Conservation (phyloP, 1,284 basidiomycete species). For the Trametes hirsuta region DNA sequence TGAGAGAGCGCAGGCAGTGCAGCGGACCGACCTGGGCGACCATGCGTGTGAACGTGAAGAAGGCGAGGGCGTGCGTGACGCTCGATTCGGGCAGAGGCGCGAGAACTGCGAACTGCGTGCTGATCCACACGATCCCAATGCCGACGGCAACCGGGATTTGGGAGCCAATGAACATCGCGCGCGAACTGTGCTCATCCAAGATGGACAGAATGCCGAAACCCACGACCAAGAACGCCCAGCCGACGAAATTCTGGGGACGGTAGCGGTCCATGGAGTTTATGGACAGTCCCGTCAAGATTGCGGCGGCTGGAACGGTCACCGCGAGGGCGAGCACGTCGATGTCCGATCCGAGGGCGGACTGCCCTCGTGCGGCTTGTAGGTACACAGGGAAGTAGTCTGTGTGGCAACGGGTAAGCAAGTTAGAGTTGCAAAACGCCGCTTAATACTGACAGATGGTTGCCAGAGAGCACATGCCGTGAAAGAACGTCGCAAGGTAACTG, state of each 20-base stretch:
- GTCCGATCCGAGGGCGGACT: constrained; percentile 45
- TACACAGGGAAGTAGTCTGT: constrained; percentile 39
- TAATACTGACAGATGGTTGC: constrained; percentile 6
- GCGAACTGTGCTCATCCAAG: constrained; percentile 37
- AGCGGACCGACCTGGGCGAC: constrained; percentile 25
- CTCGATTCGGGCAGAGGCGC: constrained; percentile 36
- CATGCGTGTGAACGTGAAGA: constrained; percentile 34
- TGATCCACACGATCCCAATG: constrained; percentile 30
- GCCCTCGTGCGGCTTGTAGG: constrained; percentile 48
- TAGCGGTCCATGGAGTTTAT: constrained; percentile 37
- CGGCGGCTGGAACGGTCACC: constrained; percentile 29
- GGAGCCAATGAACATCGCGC: constrained; percentile 35
- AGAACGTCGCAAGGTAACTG: constrained; percentile 28
- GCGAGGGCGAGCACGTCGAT: constrained; percentile 42
- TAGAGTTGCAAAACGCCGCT: too few species aligned
- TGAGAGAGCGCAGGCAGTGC: neutral
- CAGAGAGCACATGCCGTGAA: constrained; percentile 9
- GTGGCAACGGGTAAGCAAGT: neutral
- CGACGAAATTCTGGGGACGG: constrained; percentile 39
- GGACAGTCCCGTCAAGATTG: constrained; percentile 32
- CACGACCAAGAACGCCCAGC: constrained; percentile 42
- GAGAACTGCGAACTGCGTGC: constrained; percentile 37
- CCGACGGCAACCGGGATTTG: constrained; percentile 36
- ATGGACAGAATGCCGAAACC: constrained; percentile 42
- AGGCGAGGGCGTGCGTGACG: constrained; percentile 35